Evolutionary conservation across 2,329 filamentous ascomycete genomes (phyloP).

Genomic region (Fusarium abutilonis): DNA sequence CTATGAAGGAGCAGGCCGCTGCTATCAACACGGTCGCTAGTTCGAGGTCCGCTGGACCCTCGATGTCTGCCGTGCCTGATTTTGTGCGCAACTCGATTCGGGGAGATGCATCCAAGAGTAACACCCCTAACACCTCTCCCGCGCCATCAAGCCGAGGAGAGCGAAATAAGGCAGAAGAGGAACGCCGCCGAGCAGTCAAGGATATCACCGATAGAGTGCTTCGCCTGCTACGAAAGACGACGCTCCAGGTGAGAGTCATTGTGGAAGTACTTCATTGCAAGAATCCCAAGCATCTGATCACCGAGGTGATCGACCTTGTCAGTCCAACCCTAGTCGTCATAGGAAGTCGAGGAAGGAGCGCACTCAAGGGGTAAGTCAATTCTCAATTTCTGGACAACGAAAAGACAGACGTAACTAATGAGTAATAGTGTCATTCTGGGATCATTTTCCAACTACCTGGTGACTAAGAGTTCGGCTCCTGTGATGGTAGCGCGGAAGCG

Average conservation of each 20-base stretch:
- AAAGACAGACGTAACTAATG: slow-evolving; percentile 46
- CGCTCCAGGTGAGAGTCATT: slow-evolving; percentile 89
- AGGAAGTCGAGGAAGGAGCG: slow-evolving; percentile 89
- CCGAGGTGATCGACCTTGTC: slow-evolving; percentile 94
- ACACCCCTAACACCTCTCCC: slow-evolving; percentile 57
- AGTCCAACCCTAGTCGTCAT: slow-evolving; percentile 93
- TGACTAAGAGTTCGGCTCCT: slow-evolving; percentile 94
- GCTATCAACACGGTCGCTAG: slow-evolving; percentile 72
- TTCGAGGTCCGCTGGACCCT: slow-evolving; percentile 49
- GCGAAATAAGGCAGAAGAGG: slow-evolving; percentile 73
- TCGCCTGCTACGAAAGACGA: slow-evolving; percentile 88
- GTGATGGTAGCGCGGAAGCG: slow-evolving; percentile 98
- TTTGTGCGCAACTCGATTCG: slow-evolving; percentile 48
- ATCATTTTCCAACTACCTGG: slow-evolving; percentile 96
- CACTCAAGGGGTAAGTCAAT: slow-evolving; percentile 83
- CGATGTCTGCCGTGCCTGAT: slow-evolving; percentile 49
- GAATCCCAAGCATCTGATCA: slow-evolving; percentile 94
- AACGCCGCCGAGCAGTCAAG: slow-evolving; percentile 82
- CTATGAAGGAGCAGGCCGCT: slow-evolving; percentile 78
- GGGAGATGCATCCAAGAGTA: slow-evolving; percentile 47
- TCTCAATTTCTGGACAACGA: not conserved
- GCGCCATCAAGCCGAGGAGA: slow-evolving; percentile 61
- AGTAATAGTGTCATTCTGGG: slow-evolving; percentile 82
- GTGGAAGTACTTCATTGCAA: slow-evolving; percentile 99
- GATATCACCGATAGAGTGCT: slow-evolving; percentile 86